These are phyloP conservation scores for Quercus suber DNA, from an alignment of 306 rosid species.

Conservation along the genomic window DNA sequence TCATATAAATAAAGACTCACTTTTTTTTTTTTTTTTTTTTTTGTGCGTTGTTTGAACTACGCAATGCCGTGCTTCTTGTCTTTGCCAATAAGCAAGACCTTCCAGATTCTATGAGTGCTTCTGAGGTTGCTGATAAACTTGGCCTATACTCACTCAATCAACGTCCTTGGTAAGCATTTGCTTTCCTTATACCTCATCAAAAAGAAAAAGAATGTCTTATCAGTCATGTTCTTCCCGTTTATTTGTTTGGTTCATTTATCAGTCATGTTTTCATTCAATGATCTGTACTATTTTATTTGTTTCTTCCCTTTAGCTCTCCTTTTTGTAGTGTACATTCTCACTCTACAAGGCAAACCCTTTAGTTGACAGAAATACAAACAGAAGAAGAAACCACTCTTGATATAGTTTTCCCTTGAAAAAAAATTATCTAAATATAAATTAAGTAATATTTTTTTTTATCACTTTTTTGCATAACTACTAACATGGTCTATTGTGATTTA, in stretches of 20 bases:
- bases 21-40: background rate
- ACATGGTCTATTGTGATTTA: no score
- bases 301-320: no score
- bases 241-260: no score
- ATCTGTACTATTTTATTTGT: no score
- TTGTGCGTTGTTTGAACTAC: slow-evolving; percentile 15
- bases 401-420: background rate
- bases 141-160: slow-evolving; percentile 37
- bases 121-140: slow-evolving; percentile 42
- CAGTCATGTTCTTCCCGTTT: background rate
- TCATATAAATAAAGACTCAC: background rate
- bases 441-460: no score
- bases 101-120: slow-evolving; percentile 33
- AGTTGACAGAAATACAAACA: background rate
- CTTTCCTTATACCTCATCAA: background rate
- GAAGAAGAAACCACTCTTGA: background rate
- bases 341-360: no score
- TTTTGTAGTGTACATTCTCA: no score
- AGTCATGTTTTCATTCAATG: no score
- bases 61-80: slow-evolving; percentile 34
- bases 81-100: slow-evolving; percentile 52
- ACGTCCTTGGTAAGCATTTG: slow-evolving; percentile 28
- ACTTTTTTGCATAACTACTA: no score
- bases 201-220: background rate
- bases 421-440: background rate